Evolutionary conservation across 306 rosid species (phyloP).

Genomic region (Rosa multiflora): DNA sequence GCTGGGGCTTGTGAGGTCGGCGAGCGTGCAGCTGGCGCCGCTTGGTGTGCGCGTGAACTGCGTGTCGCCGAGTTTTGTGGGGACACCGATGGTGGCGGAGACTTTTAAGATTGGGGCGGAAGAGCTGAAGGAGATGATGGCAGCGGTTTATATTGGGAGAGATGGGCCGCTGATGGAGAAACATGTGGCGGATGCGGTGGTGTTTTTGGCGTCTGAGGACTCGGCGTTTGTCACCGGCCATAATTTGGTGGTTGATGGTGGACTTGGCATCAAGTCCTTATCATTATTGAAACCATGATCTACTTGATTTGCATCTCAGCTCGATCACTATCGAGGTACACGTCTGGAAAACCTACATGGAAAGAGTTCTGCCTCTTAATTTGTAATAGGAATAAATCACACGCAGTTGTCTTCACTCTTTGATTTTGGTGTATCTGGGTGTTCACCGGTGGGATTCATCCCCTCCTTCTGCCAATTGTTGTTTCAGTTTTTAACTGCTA

Average conservation of each 20-base stretch:
- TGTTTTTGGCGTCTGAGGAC: constrained; percentile 28
- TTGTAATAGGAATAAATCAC: no score
- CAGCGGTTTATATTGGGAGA: no score
- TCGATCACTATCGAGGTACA: no score
- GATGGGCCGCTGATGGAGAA: not conserved
- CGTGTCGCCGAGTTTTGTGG: constrained; percentile 13
- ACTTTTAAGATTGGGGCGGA: not conserved
- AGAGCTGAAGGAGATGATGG: not conserved
- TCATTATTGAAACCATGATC: not conserved
- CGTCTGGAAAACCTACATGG: no score
- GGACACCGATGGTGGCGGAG: not conserved
- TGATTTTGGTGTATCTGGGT: no score
- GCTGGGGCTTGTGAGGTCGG: constrained; percentile 34
- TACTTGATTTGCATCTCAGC: no score
- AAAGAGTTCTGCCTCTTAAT: no score
- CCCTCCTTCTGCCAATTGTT: no score
- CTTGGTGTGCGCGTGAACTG: constrained; percentile 35
- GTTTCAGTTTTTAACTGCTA: no score
- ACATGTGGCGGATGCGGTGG: constrained; percentile 13
- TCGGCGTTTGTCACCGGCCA: constrained; percentile 26
- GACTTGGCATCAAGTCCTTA: not conserved
- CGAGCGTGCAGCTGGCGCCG: constrained; percentile 31
- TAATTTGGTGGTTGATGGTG: constrained; percentile 27
- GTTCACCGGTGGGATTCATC: no score
- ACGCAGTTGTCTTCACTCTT: no score